Conservation (phyloP, 345 rosid genomes). For the Brassica juncea region DNA sequence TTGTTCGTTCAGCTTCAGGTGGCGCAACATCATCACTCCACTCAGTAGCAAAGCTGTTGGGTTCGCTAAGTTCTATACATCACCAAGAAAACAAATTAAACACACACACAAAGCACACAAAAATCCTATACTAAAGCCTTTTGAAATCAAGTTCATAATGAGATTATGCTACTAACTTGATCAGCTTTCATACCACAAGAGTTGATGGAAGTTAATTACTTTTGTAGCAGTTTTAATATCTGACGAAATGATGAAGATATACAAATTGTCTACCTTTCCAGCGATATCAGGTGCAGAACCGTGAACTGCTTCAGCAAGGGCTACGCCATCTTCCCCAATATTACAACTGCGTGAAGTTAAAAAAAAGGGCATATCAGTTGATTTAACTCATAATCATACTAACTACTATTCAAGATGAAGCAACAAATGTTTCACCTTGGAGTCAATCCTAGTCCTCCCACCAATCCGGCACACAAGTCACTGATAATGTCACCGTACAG, state of each 20-base stretch:
- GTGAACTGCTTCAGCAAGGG: slow-evolving; percentile 99
- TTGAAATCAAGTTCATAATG: neutral
- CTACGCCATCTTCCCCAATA: slow-evolving; percentile 96
- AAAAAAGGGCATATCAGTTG: slow-evolving; percentile 12
- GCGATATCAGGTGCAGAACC: slow-evolving; percentile 99
- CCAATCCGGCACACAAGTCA: slow-evolving; percentile 91
- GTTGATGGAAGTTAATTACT: neutral
- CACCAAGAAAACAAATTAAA: neutral
- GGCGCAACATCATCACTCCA: slow-evolving; percentile 82
- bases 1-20: slow-evolving; percentile 70
- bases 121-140: neutral
- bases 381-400: neutral
- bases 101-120: neutral
- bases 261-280: slow-evolving; percentile 61
- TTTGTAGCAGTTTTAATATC: neutral
- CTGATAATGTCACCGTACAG: slow-evolving; percentile 99
- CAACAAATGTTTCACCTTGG: slow-evolving; percentile 61
- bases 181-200: neutral
- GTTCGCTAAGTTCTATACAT: slow-evolving; percentile 75
- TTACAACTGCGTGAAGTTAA: slow-evolving; percentile 79
- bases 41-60: slow-evolving; percentile 93
- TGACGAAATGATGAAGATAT: neutral
- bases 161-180: neutral
- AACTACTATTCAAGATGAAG: neutral
- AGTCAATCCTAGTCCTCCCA: slow-evolving; percentile 97